These are phyloP conservation scores for Suillus subalutaceus DNA, from an alignment of 768 basidiomycete species.

Conservation along the genomic window DNA sequence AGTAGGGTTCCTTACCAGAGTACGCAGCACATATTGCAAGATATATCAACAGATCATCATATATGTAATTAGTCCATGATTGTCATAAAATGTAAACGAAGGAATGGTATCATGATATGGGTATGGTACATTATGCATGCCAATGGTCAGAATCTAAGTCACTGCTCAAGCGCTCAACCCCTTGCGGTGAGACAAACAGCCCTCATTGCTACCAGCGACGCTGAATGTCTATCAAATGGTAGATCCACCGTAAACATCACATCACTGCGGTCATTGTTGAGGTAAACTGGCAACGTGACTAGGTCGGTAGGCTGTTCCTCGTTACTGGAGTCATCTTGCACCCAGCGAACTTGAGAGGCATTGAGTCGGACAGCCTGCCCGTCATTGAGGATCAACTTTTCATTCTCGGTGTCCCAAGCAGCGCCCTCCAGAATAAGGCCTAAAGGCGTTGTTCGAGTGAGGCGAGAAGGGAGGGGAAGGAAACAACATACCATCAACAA, in stretches of 20 bases:
- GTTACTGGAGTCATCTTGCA: constrained; percentile 51
- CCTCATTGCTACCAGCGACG: constrained; percentile 78
- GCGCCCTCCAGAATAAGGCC: constrained; percentile 91
- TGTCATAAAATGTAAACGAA: background rate
- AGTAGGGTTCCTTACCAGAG: no score
- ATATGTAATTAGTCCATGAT: background rate
- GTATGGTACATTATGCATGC: constrained; percentile 21
- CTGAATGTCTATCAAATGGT: constrained; percentile 69
- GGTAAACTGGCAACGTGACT: constrained; percentile 89
- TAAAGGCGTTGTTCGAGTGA: constrained; percentile 31
- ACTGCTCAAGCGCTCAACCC: constrained; percentile 49
- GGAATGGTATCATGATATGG: constrained; percentile 11
- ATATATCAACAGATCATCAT: background rate
- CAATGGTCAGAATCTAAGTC: background rate
- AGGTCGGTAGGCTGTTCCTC: constrained; percentile 20
- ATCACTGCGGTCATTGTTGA: constrained; percentile 87
- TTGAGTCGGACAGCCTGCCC: constrained; percentile 79
- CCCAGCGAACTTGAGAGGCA: constrained; percentile 88
- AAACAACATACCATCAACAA: constrained; percentile 65
- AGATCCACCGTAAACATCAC: constrained; percentile 90
- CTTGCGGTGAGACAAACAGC: constrained; percentile 91
- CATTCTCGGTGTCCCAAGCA: constrained; percentile 56
- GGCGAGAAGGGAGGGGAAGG: constrained; percentile 10
- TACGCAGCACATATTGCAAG: background rate
- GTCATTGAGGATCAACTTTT: constrained; percentile 78